Evolutionary conservation across 164 flowering plant species (phyloP), one percentile per base, ranked within the genome.

Genomic region (Nymphaea thermarum): DNA sequence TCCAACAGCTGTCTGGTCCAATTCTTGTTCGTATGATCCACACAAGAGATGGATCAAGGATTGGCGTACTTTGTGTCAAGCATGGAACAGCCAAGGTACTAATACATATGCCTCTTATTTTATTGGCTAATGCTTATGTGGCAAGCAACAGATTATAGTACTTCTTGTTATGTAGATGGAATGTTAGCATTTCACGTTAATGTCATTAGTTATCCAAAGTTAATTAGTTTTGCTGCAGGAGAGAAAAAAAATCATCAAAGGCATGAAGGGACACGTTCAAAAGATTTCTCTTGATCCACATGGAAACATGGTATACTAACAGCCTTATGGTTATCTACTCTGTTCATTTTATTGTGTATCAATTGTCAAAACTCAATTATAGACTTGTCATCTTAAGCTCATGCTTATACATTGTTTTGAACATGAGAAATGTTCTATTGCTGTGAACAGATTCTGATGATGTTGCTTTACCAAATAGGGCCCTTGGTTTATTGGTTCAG

Each of bases 1-100:
- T 94, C 66, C 79, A 88, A 71, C 93, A 92, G 70, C 68, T 94
- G 71, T 88, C 94, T 2, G 84, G 96, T 25, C 76, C 93, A 17
- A 88, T 81, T 18, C 87, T 94, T 74, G 89, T 90, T 67, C 84
- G 96, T 62, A 85, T 94, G 89, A 84, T 94, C 64, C 90, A 87
- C 71, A 90, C 93, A 4, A 87, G 75, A 74, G 96, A 90, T 76
- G 98, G 99, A 44, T 80, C 90, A 43, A 85, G 80, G 72, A 67
- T 91, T 76, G 98, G 86, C n/a, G 80, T 85, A 44, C 85, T 91
- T 43, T 94, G 99, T 70, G 65, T 90, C 71, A 90, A 87, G 73
- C 87, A 90, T 83, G 96, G 99, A 68, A 85, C 82, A 80, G 88
- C 99, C 15, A 91, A 91, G 96, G 98, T 94, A 42, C 71, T 78